Evolutionary conservation across 768 basidiomycete species (phyloP).

Genomic region (Leccinum disarticulatum): DNA sequence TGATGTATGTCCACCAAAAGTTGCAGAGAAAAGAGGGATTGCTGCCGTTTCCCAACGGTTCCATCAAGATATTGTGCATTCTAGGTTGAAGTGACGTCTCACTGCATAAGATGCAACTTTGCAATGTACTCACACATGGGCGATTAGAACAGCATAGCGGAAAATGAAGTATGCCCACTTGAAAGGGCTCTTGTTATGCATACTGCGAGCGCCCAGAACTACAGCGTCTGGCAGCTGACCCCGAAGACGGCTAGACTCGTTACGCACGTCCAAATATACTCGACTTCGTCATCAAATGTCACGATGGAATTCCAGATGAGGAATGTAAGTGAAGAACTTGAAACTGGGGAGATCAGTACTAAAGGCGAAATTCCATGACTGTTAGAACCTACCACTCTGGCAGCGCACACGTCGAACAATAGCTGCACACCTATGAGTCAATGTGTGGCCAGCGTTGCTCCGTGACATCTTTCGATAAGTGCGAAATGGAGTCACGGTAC

Average conservation of each 20-base stretch:
- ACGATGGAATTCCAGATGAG: constrained; percentile 14
- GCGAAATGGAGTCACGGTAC: too few relatives aligned
- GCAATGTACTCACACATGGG: constrained; percentile 20
- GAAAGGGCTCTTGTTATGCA: constrained; percentile 18
- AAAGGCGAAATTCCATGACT: too few relatives aligned
- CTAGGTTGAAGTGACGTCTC: constrained; percentile 3
- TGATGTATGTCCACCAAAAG: constrained; percentile 11
- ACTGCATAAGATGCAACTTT: not conserved
- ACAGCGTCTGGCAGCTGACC: not conserved
- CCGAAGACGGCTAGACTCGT: not conserved
- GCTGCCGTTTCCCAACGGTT: constrained; percentile 9
- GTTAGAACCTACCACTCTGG: too few relatives aligned
- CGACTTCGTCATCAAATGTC: constrained; percentile 20
- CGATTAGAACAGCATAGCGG: constrained; percentile 22
- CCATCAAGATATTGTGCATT: constrained; percentile 13
- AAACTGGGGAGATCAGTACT: constrained; percentile 6
- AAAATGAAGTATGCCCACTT: constrained; percentile 34
- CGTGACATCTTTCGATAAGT: too few relatives aligned
- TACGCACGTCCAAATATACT: constrained; percentile 20
- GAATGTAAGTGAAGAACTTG: constrained; percentile 13
- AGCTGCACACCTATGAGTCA: too few relatives aligned
- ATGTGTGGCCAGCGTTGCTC: too few relatives aligned
- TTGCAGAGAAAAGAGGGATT: constrained; percentile 10
- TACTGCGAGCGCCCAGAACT: constrained; percentile 14
- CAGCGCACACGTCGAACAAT: too few relatives aligned